phyloP scores from a whole-genome alignment of 2,329 filamentous ascomycete genomes.

The Thielaviopsis euricoi region DNA sequence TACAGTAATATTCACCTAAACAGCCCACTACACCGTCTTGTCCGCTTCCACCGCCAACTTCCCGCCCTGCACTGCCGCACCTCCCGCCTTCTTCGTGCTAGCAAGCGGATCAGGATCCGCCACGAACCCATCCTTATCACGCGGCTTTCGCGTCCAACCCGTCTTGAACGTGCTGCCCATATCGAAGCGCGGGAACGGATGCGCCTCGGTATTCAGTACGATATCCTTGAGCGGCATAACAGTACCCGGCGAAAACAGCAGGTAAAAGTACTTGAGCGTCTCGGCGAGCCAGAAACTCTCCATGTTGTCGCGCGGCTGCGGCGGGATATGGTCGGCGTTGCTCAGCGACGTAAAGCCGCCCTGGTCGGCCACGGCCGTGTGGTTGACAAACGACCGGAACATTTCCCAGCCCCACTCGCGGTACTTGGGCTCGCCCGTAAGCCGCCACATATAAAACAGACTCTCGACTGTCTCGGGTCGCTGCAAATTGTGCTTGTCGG shows the following conservation, averaged over 20 bases:
- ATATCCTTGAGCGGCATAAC: slow-evolving; percentile 71
- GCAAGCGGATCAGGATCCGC: slow-evolving; percentile 14
- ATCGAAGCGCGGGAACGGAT: slow-evolving; percentile 76
- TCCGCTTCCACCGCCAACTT: slow-evolving; percentile 3
- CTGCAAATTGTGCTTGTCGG: slow-evolving; percentile 86
- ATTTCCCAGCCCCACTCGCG: slow-evolving; percentile 98
- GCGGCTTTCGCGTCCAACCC: slow-evolving; percentile 59
- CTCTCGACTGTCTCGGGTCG: slow-evolving; percentile 93
- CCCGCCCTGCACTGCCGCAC: neutral
- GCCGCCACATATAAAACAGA: slow-evolving; percentile 96
- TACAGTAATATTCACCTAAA: neutral
- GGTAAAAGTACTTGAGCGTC: slow-evolving; percentile 93
- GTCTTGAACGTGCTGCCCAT: slow-evolving; percentile 62
- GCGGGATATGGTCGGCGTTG: slow-evolving; percentile 57
- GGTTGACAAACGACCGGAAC: slow-evolving; percentile 79
- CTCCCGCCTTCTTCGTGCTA: neutral
- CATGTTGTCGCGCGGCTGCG: slow-evolving; percentile 71
- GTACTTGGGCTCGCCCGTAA: slow-evolving; percentile 79
- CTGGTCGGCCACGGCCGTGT: slow-evolving; percentile 63
- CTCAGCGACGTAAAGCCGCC: slow-evolving; percentile 70
- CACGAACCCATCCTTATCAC: slow-evolving; percentile 30
- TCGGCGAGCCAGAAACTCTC: slow-evolving; percentile 98
- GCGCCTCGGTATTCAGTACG: slow-evolving; percentile 92
- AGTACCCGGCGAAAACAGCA: slow-evolving; percentile 75
- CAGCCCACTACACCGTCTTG: slow-evolving; percentile 1